phyloP scores from a whole-genome alignment of 345 rosid genomes.

The Garcia nutans region DNA sequence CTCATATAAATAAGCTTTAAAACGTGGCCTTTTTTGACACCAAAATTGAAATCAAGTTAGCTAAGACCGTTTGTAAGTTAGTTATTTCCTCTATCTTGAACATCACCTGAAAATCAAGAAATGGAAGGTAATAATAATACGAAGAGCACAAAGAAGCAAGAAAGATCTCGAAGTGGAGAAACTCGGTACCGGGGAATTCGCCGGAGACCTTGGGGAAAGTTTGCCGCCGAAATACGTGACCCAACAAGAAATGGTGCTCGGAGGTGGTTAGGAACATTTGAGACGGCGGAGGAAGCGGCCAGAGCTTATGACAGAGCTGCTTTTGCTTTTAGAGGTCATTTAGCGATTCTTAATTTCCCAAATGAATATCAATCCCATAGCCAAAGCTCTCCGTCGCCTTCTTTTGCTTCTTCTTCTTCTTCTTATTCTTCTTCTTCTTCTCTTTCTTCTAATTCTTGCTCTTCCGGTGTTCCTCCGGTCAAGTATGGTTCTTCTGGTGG shows the following conservation, averaged over 20 bases:
- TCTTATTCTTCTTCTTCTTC: slow-evolving; percentile 13
- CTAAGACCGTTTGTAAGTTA: neutral
- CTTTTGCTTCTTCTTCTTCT: slow-evolving; percentile 8
- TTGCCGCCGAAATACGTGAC: slow-evolving; percentile 80
- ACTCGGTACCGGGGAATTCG: slow-evolving; percentile 66
- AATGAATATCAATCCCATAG: slow-evolving; percentile 18
- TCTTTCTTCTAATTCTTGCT: neutral
- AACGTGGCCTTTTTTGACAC: slow-evolving; percentile 6
- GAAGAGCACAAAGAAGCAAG: slow-evolving; percentile 5
- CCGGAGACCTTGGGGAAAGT: slow-evolving; percentile 80
- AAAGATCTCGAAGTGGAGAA: slow-evolving; percentile 22
- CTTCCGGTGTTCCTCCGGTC: neutral
- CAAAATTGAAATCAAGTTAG: slow-evolving; percentile 15
- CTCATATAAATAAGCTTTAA: neutral
- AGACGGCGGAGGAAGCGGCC: slow-evolving; percentile 31
- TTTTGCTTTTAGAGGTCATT: slow-evolving; percentile 29
- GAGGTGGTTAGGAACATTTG: slow-evolving; percentile 53
- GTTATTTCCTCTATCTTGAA: neutral
- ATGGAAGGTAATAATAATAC: slow-evolving; percentile 26
- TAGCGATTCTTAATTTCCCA: slow-evolving; percentile 35
- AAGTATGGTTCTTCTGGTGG: slow-evolving; percentile 21
- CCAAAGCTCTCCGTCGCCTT: neutral
- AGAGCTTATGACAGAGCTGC: slow-evolving; percentile 33
- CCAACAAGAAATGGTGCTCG: slow-evolving; percentile 64
- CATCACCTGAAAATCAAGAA: neutral